Evolutionary conservation across 805 yeast species (phyloP), one percentile per base, ranked within the genome.

Genomic region (Candida fluviatilis): DNA sequence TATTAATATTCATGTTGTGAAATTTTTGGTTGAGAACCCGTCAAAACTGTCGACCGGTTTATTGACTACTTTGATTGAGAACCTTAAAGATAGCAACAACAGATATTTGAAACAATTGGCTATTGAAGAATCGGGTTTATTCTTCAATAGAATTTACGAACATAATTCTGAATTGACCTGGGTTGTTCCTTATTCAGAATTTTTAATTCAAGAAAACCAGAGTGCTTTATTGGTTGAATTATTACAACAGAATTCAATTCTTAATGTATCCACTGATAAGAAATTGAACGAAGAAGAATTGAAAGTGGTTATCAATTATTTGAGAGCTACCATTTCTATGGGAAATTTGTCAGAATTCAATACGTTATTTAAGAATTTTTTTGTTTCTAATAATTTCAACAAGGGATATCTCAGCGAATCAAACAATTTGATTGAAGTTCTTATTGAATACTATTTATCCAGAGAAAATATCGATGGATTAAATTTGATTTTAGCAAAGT

Each of bases 381-480:
- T 52, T 18, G 16, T 17, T 2, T 19, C 12, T 3, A 31, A 31
- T 13, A 8, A 5, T 4, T 15, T 16, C 36, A 34, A 25, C 12
- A 25, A 34, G 36, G 30, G n/a, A 8, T 34, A 34, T 15, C 30
- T 45, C 24, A 35, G 30, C n/a, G 15, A 12, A 26, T 36, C 46
- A 2, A 37, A 44, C 4, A 14, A 43, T 16, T 46, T 61, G n/a
- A 39, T 47, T 17, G 47, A 39, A 15, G 43, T 61, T n/a, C 47
- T 61, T 19, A 44, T 58, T 24, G 46, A 48, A 12, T 61, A 57
- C 41, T 57, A 58, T 41, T 43, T 49, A 21, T 33, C 41, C 19
- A 16, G 39, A 34, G 55, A 62, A 16, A 34, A 51, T 10, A 33
- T 34, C 12, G 24, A 18, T 12, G 11, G 32, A 8, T 37, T 34